Conservation (phyloP, 495 filamentous ascomycete species). For the Tirmania nivea region DNA sequence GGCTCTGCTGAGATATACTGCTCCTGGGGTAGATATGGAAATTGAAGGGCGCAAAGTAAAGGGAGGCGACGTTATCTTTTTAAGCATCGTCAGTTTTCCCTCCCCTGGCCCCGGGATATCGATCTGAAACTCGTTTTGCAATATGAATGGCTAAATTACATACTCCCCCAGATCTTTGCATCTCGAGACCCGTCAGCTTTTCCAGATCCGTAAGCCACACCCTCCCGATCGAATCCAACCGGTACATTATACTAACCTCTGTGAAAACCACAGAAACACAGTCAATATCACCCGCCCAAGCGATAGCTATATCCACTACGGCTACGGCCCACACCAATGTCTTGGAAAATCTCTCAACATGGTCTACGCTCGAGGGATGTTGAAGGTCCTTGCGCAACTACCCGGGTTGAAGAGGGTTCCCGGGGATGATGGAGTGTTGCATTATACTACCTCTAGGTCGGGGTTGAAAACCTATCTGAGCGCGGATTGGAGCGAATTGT, state of each 20-base stretch:
- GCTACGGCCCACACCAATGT: conserved; percentile 6
- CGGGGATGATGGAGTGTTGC: conserved; percentile 9
- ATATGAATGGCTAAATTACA: neutral
- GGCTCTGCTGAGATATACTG: conserved; percentile 6
- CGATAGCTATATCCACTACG: conserved; percentile 9
- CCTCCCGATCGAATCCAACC: too few relatives aligned
- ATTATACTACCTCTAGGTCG: conserved; percentile 2
- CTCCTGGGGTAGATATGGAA: conserved; percentile 1
- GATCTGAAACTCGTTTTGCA: neutral
- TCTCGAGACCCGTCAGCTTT: conserved; percentile 8
- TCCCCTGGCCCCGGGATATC: conserved; percentile 32
- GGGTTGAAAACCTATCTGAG: conserved; percentile 12
- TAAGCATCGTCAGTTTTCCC: conserved; percentile 3
- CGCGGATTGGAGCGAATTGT: conserved; percentile 8
- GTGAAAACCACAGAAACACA: neutral
- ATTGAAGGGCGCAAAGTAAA: neutral
- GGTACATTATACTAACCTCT: neutral
- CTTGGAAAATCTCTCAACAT: conserved; percentile 7
- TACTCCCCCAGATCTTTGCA: neutral
- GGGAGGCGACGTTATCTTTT: conserved; percentile 9
- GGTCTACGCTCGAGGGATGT: conserved; percentile 1
- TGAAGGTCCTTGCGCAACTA: conserved; percentile 7
- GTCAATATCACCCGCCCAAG: conserved; percentile 6
- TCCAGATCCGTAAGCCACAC: neutral
- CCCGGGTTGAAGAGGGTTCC: conserved; percentile 6